Evolutionary conservation across 2,329 filamentous ascomycete species (phyloP), one percentile per base, ranked within the genome.

Genomic region (Sporothrix luriei): DNA sequence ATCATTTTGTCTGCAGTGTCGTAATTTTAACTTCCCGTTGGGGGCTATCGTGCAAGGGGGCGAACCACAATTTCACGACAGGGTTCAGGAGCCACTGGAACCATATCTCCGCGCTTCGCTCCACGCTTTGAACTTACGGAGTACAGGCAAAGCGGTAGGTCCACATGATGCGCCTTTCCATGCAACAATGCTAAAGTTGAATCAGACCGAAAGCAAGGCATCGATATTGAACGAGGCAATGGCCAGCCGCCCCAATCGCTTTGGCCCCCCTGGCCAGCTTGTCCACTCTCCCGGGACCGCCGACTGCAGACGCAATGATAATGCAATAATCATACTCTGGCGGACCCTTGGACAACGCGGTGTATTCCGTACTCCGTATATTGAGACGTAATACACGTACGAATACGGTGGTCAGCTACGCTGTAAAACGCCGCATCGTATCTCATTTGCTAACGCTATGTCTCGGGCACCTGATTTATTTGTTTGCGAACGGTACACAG

Each of bases 11-110:
- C 52, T 48, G 38, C 65, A 21, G 51, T 69, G 59, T 64, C 67
- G 62, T 52, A 65, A 71, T 71, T 69, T 71, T 69, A 71, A 66
- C 69, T 66, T 59, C 43, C 66, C 48, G 59, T 33, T 38, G 68
- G 43, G 16, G 61, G 26, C 46, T 16, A 55, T 61, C 38, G n/a
- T 26, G 38, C 57, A 62, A 46, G 57, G 57, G 38, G 43, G 57
- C 11, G 21, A 46, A 24, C 57, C n/a, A 33, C 57, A 46, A 62
- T 46, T 46, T 62, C 57, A 26, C 5, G 57, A 19, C 38, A 62
- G 57, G 57, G 57, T 38, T 19, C 14, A 62, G 21, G 7, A 24
- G 33, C 10, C 38, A 4, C 14, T 46, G 57, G 10, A 43, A 43
- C 26, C n/a, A 43, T 24, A 38, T 43, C 57, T 61, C n/a, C n/a